Evolutionary conservation across 805 yeast species (phyloP).

Genomic region (Teunomyces gatunensis): DNA sequence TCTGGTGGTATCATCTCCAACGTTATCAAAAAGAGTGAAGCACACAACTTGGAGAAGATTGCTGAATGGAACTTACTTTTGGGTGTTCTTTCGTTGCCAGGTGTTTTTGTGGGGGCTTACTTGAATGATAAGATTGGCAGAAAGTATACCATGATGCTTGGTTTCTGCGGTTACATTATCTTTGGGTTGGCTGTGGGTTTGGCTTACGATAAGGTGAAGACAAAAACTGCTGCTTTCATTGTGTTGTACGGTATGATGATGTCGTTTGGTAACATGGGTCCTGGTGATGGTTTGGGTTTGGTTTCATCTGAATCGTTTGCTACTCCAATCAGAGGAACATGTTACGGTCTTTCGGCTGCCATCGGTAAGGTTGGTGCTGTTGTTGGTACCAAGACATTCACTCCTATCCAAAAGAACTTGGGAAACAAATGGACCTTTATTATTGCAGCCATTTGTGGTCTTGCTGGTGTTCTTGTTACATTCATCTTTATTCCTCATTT

Average conservation of each 20-base stretch:
- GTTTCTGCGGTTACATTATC: conserved; percentile 67
- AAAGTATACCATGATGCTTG: conserved; percentile 67
- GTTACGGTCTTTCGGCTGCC: conserved; percentile 75
- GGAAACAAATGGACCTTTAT: conserved; percentile 77
- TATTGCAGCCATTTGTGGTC: conserved; percentile 72
- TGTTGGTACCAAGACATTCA: conserved; percentile 70
- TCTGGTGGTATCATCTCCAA: conserved; percentile 55
- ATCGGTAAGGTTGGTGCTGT: conserved; percentile 86
- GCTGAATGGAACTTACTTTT: conserved; percentile 75
- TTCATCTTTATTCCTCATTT: conserved; percentile 66
- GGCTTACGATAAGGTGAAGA: conserved; percentile 53
- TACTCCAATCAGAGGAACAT: conserved; percentile 73
- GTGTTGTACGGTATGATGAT: conserved; percentile 73
- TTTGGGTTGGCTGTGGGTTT: conserved; percentile 72
- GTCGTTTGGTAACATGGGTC: conserved; percentile 71
- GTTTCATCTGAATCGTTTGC: conserved; percentile 69
- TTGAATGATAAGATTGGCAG: conserved; percentile 66
- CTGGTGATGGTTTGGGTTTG: conserved; percentile 74
- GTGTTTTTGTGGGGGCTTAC: conserved; percentile 67
- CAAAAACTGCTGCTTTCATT: conserved; percentile 62
- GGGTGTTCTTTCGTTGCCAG: conserved; percentile 67
- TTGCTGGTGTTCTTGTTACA: conserved; percentile 59
- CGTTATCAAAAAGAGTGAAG: conserved; percentile 35
- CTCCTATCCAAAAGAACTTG: conserved; percentile 60
- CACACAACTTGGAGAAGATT: conserved; percentile 47